Evolutionary conservation across 805 yeast genomes (phyloP).

Genomic region (Zygotorulaspora florentina): DNA sequence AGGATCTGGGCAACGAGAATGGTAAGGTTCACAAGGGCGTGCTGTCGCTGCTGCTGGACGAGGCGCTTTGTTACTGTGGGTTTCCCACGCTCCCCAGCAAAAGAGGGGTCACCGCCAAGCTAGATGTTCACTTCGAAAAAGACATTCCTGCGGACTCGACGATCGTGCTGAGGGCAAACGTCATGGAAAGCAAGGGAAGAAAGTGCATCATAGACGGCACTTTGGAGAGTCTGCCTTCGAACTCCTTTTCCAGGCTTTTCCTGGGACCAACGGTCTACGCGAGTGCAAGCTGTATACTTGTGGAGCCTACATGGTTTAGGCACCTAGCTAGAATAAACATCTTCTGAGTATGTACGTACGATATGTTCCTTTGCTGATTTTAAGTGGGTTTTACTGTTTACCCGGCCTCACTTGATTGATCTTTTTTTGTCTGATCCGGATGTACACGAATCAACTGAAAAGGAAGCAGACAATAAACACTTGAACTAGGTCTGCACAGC

Average conservation of each 20-base stretch:
- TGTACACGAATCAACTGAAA: background rate
- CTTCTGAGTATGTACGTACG: constrained; percentile 21
- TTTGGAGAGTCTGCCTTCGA: constrained; percentile 36
- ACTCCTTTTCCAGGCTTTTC: background rate
- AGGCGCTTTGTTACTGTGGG: constrained; percentile 80
- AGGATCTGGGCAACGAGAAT: constrained; percentile 57
- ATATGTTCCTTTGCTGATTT: too few species aligned
- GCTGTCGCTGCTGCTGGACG: constrained; percentile 75
- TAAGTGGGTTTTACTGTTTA: background rate
- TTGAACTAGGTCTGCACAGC: background rate
- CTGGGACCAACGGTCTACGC: constrained; percentile 45
- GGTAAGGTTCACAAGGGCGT: constrained; percentile 81
- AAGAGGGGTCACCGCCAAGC: constrained; percentile 84
- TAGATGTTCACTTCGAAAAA: constrained; percentile 55
- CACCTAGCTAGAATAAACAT: constrained; percentile 54
- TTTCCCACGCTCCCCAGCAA: constrained; percentile 74
- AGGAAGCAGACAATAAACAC: background rate
- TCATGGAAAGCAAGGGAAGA: constrained; percentile 65
- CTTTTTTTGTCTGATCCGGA: background rate
- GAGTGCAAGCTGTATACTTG: constrained; percentile 62
- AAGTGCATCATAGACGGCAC: constrained; percentile 79
- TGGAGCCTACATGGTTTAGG: constrained; percentile 86
- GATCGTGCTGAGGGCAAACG: constrained; percentile 64
- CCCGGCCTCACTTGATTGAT: background rate
- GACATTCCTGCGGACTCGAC: constrained; percentile 53